phyloP scores from a whole-genome alignment of 495 filamentous ascomycete species.

The Annulohypoxylon bovei region DNA sequence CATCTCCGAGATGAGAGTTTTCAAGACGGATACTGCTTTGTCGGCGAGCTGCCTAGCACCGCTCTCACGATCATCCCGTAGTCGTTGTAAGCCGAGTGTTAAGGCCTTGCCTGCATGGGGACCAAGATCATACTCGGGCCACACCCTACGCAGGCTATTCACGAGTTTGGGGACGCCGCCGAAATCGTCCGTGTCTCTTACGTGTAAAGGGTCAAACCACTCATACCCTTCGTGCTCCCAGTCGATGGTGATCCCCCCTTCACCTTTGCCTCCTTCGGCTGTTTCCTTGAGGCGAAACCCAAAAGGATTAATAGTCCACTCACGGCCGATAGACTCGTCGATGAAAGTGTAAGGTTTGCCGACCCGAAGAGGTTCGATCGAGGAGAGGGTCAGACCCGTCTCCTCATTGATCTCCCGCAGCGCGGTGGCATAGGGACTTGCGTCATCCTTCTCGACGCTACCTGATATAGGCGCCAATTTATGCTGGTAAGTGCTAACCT shows the following conservation, averaged over 20 bases:
- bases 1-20: constrained; percentile 50
- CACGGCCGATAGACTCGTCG: constrained; percentile 60
- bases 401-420: constrained; percentile 72
- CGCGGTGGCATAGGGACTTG: constrained; percentile 62
- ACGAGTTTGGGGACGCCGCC: constrained; percentile 65
- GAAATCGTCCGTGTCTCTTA: constrained; percentile 53
- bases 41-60: constrained; percentile 66
- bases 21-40: constrained; percentile 59
- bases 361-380: constrained; percentile 61
- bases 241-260: constrained; percentile 61
- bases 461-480: constrained; percentile 70
- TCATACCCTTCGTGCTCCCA: constrained; percentile 70
- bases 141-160: constrained; percentile 66
- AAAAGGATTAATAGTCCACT: constrained; percentile 74
- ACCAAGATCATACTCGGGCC: constrained; percentile 62
- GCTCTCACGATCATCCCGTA: constrained; percentile 64
- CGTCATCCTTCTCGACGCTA: constrained; percentile 62
- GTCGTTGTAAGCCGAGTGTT: constrained; percentile 53
- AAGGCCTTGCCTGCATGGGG: constrained; percentile 54
- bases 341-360: constrained; percentile 68
- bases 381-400: constrained; percentile 59
- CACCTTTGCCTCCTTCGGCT: constrained; percentile 48
- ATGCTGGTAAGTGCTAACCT: constrained; percentile 67
- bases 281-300: constrained; percentile 61
- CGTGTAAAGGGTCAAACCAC: constrained; percentile 63